Base-by-base conservation (phyloP, 2,329 filamentous ascomycete genomes). In the Colletotrichum australisinense region DNA sequence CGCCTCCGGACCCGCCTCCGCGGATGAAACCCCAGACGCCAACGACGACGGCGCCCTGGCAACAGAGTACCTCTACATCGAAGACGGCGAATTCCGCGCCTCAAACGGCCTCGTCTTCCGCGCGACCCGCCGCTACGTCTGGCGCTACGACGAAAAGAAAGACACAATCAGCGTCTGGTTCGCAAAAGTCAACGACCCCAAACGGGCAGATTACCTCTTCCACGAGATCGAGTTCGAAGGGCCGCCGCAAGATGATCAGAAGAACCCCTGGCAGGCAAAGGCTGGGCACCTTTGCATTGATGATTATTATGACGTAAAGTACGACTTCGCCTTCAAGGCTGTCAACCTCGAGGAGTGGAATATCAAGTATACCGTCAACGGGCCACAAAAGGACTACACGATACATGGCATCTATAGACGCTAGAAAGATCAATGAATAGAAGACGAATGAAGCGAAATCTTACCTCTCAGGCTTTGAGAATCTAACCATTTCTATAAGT, bases 81-180 rank as follows among this genome's bases (percentile, higher is more conserved):
- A 93, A 77, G 87, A 92, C 69, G 93, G 93, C 4, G 88, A 88
- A 5, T 93, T 94, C 78, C 88, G 82, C 28, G 90, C 91, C 5
- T 83, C 87, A 1, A 86, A 84, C 32, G 89, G 89, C 0, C 82
- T 90, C 59, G 83, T 84, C 0, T 92, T 94, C 81, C 86, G 84
- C 19, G 92, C 91, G 0, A 90, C 86, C 12, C 85, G 91, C 26
- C 88, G 93, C 12, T 95, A 95, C 77, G 86, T 94, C 1, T 95
- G 93, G 86, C 89, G 93, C 0, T 95, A 95, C 77, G 85, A 90
- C 57, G 91, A 92, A 75, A 77, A 70, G 11, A 83, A 78, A 1
- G 93, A 95, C 77, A 81, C 80, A 32, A 83, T 95, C 26, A 93
- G 90, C 73, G 91, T 93, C 1, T 95, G 93, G 93, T 95, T 95